Evolutionary conservation across 73 alveolate genomes (phyloP).

Genomic region (Breviolum minutum): DNA sequence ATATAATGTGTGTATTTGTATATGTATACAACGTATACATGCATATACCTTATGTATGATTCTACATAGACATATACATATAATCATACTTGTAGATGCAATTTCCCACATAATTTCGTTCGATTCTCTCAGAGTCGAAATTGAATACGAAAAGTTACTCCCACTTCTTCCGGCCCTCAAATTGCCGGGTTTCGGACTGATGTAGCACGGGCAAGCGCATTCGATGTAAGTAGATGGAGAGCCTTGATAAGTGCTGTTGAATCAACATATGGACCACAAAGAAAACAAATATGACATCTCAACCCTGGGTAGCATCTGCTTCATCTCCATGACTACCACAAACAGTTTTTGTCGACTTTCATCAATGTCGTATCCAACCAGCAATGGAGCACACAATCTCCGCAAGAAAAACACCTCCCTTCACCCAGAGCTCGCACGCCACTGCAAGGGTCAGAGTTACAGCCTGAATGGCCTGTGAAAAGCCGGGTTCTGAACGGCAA

Average conservation of each 20-base stretch:
- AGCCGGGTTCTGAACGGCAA: background rate
- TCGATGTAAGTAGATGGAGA: slow-evolving; percentile 1
- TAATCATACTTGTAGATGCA: too few species aligned
- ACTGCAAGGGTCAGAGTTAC: slow-evolving; percentile 27
- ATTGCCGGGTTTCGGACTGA: background rate
- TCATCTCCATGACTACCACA: background rate
- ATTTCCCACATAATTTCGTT: too few species aligned
- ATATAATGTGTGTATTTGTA: background rate
- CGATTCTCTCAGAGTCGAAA: background rate
- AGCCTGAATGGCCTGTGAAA: slow-evolving; percentile 6
- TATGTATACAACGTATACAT: background rate
- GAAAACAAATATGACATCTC: background rate
- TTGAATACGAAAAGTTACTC: background rate
- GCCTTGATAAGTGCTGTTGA: background rate
- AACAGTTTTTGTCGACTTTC: too few species aligned
- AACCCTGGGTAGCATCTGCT: background rate
- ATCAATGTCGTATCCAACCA: too few species aligned
- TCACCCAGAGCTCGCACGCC: background rate
- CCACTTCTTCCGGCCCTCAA: background rate
- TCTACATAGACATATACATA: too few species aligned
- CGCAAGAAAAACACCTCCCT: background rate
- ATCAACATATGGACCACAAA: background rate
- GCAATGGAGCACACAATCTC: too few species aligned
- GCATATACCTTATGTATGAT: too few species aligned
- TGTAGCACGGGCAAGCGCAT: slow-evolving; percentile 36